Base-by-base conservation (phyloP, 331 rosid species). In the Quercus phellos region DNA sequence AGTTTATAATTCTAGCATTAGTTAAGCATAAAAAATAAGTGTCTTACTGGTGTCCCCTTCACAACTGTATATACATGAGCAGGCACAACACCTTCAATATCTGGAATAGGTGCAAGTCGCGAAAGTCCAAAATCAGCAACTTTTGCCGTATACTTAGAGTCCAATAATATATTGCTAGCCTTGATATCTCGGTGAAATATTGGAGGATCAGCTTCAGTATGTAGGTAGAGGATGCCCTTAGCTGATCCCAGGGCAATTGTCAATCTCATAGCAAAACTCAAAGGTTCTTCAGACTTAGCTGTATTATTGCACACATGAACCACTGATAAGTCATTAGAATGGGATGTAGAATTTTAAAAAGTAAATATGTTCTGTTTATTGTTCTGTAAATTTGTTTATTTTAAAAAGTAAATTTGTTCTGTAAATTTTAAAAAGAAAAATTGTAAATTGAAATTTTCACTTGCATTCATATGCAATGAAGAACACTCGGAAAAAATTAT, bases 61-160 rank as follows among this genome's bases (percentile, higher is more conserved):
- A 95, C 98, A 19, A 93, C 94, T 0, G 98, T 93, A 14, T 97
- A 95, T 71, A 95, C 89, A 76, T 92, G 93, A 66, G 68, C 87
- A 77, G 99, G 97, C 74, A 84, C 74, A 51, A 32, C 46, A 51
- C 99, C 99, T 79, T 95, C 96, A 16, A 82, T 29, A 81, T 92
- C 87, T 22, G 98, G 93, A 80, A 89, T 86, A 2, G 98, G 99
- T 14, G 99, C 99, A 70, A 93, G 98, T 38, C 96, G 90, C 0
- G 99, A 95, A 76, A 95, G 98, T 86, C 99, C 99, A 72, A 95
- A 95, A 87, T 95, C 99, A 69, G 98, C 91, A 80, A 95, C 97
- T 84, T 95, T 95, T 5, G 96, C 92, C 0, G 70, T 56, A 4
- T 85, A 78, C 75, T 84, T 93, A 1, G 94, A 77, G 81, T 91